Percentiles rank a stretch among this genome's conserved stretches.
Evolutionary conservation across 2,329 filamentous ascomycete species (phyloP).

Genomic region (Hymenoscyphus scutula): DNA sequence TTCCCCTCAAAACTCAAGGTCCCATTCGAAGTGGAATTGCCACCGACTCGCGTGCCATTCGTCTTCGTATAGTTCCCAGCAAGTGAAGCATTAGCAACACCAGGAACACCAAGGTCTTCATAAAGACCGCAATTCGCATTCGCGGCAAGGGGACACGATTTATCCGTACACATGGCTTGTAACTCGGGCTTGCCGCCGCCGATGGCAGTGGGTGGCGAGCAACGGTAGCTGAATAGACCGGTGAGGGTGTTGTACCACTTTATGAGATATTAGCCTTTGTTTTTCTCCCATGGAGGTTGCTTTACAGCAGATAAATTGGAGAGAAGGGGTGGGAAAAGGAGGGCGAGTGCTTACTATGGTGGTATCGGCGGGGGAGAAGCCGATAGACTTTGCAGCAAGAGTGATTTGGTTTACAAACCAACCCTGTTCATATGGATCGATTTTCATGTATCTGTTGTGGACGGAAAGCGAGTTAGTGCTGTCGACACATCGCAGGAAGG

Average conservation of each 20-base stretch:
- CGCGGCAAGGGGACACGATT: background rate
- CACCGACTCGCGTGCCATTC: background rate
- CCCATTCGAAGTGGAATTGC: background rate
- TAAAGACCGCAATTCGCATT: background rate
- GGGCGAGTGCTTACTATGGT: background rate
- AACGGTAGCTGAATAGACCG: background rate
- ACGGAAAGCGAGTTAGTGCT: too few relatives aligned
- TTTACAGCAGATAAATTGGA: too few relatives aligned
- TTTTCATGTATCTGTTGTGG: constrained; percentile 53
- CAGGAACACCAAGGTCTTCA: background rate
- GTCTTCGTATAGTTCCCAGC: constrained; percentile 4
- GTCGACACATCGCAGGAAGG: too few relatives aligned
- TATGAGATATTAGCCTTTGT: background rate
- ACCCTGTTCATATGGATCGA: constrained; percentile 47
- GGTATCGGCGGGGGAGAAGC: constrained; percentile 1
- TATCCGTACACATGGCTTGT: background rate
- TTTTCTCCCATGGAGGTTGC: too few relatives aligned
- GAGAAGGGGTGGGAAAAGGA: background rate
- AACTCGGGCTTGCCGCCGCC: background rate
- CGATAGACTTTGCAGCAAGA: constrained; percentile 37
- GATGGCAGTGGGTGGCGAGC: background rate
- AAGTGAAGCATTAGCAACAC: background rate
- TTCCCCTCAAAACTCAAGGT: background rate
- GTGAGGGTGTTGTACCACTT: constrained; percentile 9
- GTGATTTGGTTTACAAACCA: constrained; percentile 48